Evolutionary conservation across 2,329 filamentous ascomycete genomes (phyloP).

Genomic region (Apiospora sp.): DNA sequence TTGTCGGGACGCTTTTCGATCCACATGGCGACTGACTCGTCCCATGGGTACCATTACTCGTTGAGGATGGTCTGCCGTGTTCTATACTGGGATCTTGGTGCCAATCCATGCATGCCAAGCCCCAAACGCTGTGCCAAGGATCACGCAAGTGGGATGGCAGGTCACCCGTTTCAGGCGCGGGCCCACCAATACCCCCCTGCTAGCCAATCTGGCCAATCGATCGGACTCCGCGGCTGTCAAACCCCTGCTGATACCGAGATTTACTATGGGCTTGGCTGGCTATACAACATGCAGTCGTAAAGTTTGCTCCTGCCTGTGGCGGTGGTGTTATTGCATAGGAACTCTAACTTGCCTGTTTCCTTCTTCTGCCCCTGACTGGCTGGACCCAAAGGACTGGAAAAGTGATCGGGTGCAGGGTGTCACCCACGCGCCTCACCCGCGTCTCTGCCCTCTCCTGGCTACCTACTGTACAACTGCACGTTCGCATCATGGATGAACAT

Average conservation of each 20-base stretch:
- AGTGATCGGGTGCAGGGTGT: not conserved
- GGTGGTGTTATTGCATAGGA: not conserved
- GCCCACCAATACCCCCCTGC: not conserved
- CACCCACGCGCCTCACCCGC: not conserved
- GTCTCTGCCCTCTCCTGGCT: not conserved
- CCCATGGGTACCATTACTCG: not conserved
- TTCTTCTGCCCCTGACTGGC: not conserved
- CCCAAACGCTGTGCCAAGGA: not conserved
- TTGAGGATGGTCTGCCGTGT: not conserved
- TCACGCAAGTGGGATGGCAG: not conserved
- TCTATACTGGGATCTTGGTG: not conserved
- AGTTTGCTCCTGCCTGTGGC: not conserved
- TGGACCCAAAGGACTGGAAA: not conserved
- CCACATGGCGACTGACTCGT: not conserved
- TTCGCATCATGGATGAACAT: not conserved
- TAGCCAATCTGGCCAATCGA: not conserved
- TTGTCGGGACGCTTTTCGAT: not conserved
- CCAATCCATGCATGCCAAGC: not conserved
- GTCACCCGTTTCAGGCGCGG: not conserved
- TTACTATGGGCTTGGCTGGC: no score
- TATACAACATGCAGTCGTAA: not conserved
- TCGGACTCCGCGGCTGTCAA: not conserved
- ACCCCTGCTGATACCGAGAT: not conserved
- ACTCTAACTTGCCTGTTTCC: not conserved
- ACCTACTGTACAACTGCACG: no score